Percentiles rank a stretch among this genome's conserved stretches.
Conservation (phyloP, 1,284 basidiomycete genomes). For the Cystobasidium sp. region DNA sequence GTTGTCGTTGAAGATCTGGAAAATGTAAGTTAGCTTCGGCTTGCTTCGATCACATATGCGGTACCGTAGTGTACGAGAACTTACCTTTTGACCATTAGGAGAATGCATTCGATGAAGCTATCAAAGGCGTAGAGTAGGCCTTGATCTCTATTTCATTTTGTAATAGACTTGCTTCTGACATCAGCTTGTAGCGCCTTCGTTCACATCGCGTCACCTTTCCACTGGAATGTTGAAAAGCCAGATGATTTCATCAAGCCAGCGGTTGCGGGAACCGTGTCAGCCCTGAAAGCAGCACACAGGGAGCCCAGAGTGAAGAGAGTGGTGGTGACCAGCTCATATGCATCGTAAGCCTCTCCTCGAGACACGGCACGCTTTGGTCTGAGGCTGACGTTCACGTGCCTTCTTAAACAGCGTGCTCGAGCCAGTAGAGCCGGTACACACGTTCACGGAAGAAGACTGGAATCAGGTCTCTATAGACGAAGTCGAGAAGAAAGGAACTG, state of each 20-base stretch:
- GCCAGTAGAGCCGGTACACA: conserved; percentile 46
- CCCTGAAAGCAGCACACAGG: conserved; percentile 56
- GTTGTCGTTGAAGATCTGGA: conserved; percentile 57
- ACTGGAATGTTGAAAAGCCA: conserved; percentile 52
- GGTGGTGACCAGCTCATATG: conserved; percentile 60
- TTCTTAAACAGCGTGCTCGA: conserved; percentile 40
- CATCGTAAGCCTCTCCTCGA: conserved; percentile 49
- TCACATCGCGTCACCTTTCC: conserved; percentile 57
- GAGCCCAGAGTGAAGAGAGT: conserved; percentile 57
- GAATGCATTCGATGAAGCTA: conserved; percentile 58
- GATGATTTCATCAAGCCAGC: conserved; percentile 59
- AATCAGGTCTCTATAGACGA: conserved; percentile 47
- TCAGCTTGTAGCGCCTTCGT: conserved; percentile 34
- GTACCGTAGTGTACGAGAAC: not conserved
- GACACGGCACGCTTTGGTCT: not conserved
- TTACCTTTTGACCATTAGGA: conserved; percentile 41
- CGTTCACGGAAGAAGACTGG: conserved; percentile 51
- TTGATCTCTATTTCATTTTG: not conserved
- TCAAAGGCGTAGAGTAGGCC: conserved; percentile 56
- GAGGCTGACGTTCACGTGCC: not conserved
- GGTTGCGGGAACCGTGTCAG: conserved; percentile 59
- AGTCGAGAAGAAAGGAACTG: conserved; percentile 50
- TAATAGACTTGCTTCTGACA: not conserved
- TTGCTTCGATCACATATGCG: not conserved
- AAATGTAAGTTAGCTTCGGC: conserved; percentile 43